Base-by-base conservation (phyloP, 2,329 filamentous ascomycete genomes). In the Drechslerella stenobrocha region DNA sequence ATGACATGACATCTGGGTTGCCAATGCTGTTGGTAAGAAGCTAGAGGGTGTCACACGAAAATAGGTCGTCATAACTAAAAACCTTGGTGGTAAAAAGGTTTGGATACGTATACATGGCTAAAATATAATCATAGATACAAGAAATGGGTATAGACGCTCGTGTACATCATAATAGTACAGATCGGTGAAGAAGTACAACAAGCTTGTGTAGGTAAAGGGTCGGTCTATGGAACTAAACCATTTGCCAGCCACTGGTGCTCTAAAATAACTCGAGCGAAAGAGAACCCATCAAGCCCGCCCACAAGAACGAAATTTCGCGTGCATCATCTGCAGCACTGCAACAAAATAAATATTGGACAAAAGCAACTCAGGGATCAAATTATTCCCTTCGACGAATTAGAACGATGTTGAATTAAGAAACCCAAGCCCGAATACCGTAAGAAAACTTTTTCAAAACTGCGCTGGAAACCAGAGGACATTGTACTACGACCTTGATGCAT, bases 111-210 rank as follows among this genome's bases (percentile, higher is more conserved):
- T n/a, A n/a, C n/a, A n/a, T n/a, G n/a, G n/a, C n/a, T 26, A 46
- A 28, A 47, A 52, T 42, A 66, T 30, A 30, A 30, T 30, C 5
- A 30, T 5, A 30, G 5, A 50, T 59, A 40, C 53, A 51, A 66
- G 44, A 34, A 67, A 48, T 53, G 55, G 63, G 63, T 67, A 66
- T 66, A 60, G 51, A 40, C 28, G 63, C 55, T 60, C 55, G 51
- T 60, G 50, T 52, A 60, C 63, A 67, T 52, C 55, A 48, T 67
- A 67, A 51, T 67, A 53, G 51, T 67, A 67, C 63, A 67, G 42
- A 60, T 37, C 45, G 45, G 50, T 28, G 44, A 50, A 47, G 4
- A n/a, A n/a, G n/a, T n/a, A n/a, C 8, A 45, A 32, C 23, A 46
- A 37, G 22, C 46, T 28, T 18, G 45, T 37, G 20, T 20, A 51